phyloP scores from a whole-genome alignment of 1,139 yeast species.

The Candida neerlandica region DNA sequence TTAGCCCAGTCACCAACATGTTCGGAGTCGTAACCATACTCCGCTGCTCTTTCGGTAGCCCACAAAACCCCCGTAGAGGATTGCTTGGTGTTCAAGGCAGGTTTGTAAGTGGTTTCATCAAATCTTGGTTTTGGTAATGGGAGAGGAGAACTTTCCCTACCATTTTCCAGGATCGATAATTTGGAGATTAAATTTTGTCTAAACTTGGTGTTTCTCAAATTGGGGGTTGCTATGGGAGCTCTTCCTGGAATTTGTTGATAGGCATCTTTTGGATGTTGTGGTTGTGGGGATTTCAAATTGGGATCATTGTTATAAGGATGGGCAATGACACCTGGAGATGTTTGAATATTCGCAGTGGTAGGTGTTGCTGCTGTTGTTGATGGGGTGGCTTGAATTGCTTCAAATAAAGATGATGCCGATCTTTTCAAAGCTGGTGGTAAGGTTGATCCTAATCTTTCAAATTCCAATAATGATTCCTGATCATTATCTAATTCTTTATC shows the following conservation, averaged over 20 bases:
- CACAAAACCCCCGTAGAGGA: constrained; percentile 71
- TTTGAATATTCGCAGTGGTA: neutral
- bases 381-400: constrained; percentile 25
- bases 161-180: constrained; percentile 36
- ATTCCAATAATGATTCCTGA: constrained; percentile 28
- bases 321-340: neutral
- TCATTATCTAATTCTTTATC: constrained; percentile 15
- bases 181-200: constrained; percentile 30
- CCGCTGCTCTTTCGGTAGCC: constrained; percentile 69
- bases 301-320: constrained; percentile 8
- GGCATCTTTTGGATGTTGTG: constrained; percentile 14
- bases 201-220: constrained; percentile 14
- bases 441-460: constrained; percentile 48
- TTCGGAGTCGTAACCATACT: constrained; percentile 55
- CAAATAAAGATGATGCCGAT: constrained; percentile 45
- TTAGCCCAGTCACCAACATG: constrained; percentile 61
- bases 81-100: constrained; percentile 64
- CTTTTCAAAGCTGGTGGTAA: constrained; percentile 45
- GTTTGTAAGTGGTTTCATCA: constrained; percentile 51
- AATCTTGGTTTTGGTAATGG: constrained; percentile 54
- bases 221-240: constrained; percentile 18
- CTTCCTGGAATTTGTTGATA: constrained; percentile 15
- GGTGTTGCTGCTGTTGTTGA: constrained; percentile 4
- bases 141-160: constrained; percentile 49
- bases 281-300: constrained; percentile 13